Base-by-base conservation (phyloP, 1,284 basidiomycete species). In the Xerocomus cyaneibrunnescens region DNA sequence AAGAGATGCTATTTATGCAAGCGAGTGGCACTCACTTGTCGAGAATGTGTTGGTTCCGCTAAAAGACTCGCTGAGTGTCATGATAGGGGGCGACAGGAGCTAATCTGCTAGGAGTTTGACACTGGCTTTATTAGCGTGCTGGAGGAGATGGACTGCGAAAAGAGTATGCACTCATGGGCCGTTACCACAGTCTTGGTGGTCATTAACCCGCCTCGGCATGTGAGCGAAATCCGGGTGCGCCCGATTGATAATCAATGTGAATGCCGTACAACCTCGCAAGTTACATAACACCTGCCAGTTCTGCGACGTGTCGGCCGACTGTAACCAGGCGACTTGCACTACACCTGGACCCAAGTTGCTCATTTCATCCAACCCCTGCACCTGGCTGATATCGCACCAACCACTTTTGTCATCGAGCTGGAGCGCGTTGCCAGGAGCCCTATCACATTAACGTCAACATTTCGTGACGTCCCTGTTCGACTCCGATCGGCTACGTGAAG, bases 21-120 rank as follows among this genome's bases (percentile, higher is more conserved):
- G 14, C 8, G 17, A 41, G 14, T 10, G 23, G 48, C 21, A 36
- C 64, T 50, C 36, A 64, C 66, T 52, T 31, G 48, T 45, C 30
- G 31, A 49, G 31, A 57, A 21, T 6, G 10, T 2, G 35, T 31
- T 28, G 2, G 28, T 17, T 12, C n/a, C 3, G 7, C 3, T 10
- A 17, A 50, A 44, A 35, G 4, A 17, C 9, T 35, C 5, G 28
- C 38, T 46, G 39, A 22, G 19, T 7, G 12, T 44, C 54, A 60
- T 57, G 48, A 48, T 7, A 21, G 21, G 32, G 3, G 14, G 38
- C 1, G 7, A 31, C 7, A 48, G 16, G 22, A 25, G 31, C 8
- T 45, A 28, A n/a, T 37, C 21, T 34, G 35, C 19, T 10, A 5
- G 43, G 21, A 2, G 17, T 45, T 50, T 16, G 31, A 38, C 31